A percentile compares a stretch with the other conserved stretches of the same genome.
phyloP scores from a whole-genome alignment of 108 stramenopile species.

The Poteriospumella lacustris region DNA sequence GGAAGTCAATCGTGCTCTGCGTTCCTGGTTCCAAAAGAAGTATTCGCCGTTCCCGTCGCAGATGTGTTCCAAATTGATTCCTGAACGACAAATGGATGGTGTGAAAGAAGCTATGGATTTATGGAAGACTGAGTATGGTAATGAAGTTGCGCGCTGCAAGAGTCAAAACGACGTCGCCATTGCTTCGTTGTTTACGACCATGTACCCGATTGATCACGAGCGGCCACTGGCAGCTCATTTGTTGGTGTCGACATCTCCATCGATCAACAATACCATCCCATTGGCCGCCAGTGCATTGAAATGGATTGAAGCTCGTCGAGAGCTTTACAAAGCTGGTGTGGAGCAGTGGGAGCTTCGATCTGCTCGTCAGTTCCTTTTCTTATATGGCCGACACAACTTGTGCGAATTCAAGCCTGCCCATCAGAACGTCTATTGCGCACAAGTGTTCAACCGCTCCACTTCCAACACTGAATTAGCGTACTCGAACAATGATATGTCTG shows the following conservation, averaged over 20 bases:
- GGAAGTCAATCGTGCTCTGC: constrained; percentile 1
- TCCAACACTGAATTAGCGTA: constrained; percentile 1
- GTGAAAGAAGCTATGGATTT: background rate
- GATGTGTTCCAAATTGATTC: background rate
- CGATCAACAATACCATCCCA: no score
- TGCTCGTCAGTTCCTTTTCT: background rate
- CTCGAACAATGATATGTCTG: background rate
- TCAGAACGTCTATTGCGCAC: background rate
- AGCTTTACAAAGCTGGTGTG: background rate
- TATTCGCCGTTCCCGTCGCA: constrained; percentile 4
- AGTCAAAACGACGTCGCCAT: background rate
- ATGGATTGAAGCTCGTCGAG: background rate
- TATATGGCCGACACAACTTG: background rate
- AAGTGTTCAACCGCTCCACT: background rate
- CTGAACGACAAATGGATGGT: background rate
- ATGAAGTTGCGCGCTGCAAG: background rate
- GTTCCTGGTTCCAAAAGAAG: background rate
- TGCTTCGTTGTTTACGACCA: background rate
- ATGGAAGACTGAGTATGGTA: background rate
- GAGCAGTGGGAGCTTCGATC: background rate
- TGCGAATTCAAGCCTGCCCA: background rate
- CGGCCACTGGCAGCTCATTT: background rate
- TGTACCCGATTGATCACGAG: background rate
- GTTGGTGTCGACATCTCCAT: background rate
- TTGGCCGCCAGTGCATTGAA: background rate